Percentiles rank a stretch among this genome's conserved stretches.
Conservation (phyloP, 768 basidiomycete species). For the Boletus rufocinnamomeus region DNA sequence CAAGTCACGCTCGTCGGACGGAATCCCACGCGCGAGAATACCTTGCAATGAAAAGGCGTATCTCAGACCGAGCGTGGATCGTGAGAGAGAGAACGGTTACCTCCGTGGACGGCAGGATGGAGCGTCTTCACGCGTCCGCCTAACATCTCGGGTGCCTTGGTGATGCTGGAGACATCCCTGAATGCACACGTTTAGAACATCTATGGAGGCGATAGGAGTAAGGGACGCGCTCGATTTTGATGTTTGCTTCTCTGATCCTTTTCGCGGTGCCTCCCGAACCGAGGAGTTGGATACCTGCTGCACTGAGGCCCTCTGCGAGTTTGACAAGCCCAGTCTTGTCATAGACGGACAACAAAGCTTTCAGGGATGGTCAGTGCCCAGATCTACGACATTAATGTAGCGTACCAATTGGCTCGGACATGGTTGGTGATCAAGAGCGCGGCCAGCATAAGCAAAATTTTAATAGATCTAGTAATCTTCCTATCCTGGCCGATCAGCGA, state of each 20-base stretch:
- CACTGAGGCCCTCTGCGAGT: conserved; percentile 81
- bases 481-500: conserved; percentile 24
- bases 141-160: conserved; percentile 98
- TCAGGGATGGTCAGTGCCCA: conserved; percentile 8
- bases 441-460: not conserved
- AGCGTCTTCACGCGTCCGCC: conserved; percentile 98
- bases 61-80: conserved; percentile 6
- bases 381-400: not conserved
- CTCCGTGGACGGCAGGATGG: conserved; percentile 97
- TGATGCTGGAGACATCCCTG: conserved; percentile 97
- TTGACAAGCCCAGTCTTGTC: conserved; percentile 92
- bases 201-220: not conserved
- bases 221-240: conserved; percentile 81
- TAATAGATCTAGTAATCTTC: conserved; percentile 3
- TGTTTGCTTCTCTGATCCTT: conserved; percentile 91
- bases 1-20: conserved; percentile 88
- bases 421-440: conserved; percentile 18
- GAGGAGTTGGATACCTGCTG: conserved; percentile 81
- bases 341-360: conserved; percentile 93
- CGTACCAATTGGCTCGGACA: conserved; percentile 35
- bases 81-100: conserved; percentile 41
- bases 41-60: conserved; percentile 46
- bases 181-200: conserved; percentile 7
- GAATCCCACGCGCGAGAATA: conserved; percentile 90
- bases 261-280: conserved; percentile 98